Evolutionary conservation across 2,329 filamentous ascomycete genomes (phyloP).

Genomic region (Teratosphaeriaceae sp.): DNA sequence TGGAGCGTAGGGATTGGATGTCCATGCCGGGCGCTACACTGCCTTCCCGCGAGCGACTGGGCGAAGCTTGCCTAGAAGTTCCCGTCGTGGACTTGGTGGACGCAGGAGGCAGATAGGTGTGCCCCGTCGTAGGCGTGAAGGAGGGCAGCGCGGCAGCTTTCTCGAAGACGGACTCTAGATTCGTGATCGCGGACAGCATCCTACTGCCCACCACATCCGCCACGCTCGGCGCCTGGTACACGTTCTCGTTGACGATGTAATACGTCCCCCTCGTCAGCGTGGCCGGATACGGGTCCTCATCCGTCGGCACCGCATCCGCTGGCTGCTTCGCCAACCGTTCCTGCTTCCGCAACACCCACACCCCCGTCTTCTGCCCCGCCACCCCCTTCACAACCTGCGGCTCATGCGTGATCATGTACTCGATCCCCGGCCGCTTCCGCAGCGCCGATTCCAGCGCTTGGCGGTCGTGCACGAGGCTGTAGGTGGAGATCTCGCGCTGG

Average conservation of each 20-base stretch:
- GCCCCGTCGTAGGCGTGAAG: conserved; percentile 53
- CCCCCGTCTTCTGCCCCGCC: conserved; percentile 34
- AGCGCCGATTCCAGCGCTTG: conserved; percentile 50
- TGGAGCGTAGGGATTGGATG: conserved; percentile 22
- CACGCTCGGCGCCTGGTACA: conserved; percentile 57
- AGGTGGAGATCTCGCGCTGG: conserved; percentile 42
- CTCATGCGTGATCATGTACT: conserved; percentile 55
- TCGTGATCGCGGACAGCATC: conserved; percentile 51
- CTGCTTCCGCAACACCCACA: conserved; percentile 58
- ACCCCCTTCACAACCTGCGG: conserved; percentile 42
- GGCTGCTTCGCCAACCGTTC: conserved; percentile 35
- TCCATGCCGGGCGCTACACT: conserved; percentile 28
- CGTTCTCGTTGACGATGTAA: conserved; percentile 53
- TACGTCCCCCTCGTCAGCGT: conserved; percentile 49
- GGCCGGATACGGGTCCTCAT: conserved; percentile 1
- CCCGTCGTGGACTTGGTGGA: conserved; percentile 30
- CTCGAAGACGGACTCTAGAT: conserved; percentile 50
- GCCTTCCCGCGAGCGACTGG: conserved; percentile 38
- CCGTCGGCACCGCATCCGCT: conserved; percentile 40
- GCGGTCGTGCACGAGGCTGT: conserved; percentile 47
- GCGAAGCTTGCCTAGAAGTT: conserved; percentile 33
- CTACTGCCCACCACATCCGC: conserved; percentile 48
- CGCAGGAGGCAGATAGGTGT: conserved; percentile 46
- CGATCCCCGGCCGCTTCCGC: conserved; percentile 49
- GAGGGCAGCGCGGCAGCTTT: conserved; percentile 47